Percentiles rank a stretch among this genome's conserved stretches.
These are phyloP conservation scores for Dendrocalamus latiflorus DNA, from an alignment of 202 grass and related monocot species.

Conservation along the genomic window DNA sequence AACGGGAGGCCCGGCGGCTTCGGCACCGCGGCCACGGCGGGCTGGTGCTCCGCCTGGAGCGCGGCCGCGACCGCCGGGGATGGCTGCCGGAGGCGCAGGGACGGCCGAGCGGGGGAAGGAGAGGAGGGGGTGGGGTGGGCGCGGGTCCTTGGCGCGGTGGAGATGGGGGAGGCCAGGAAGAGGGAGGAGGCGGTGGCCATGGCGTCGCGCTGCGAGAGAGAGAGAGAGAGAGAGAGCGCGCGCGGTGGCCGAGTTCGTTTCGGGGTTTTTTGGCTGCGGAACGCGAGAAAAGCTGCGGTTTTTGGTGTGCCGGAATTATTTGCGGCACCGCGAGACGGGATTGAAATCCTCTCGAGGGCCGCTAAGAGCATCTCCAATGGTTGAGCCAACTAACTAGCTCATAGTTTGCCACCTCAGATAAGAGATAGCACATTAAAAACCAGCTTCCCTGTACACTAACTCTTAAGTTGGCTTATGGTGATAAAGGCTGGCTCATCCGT, in stretches of 20 bases:
- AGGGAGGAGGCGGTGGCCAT: slow-evolving; percentile 77
- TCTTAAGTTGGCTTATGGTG: no score
- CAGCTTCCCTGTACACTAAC: no score
- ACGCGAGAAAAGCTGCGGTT: neutral
- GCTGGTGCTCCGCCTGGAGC: slow-evolving; percentile 64
- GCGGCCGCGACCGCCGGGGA: slow-evolving; percentile 27
- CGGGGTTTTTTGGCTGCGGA: neutral
- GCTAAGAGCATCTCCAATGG: no score
- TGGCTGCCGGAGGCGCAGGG: slow-evolving; percentile 27
- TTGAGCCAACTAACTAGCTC: no score
- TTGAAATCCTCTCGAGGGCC: no score
- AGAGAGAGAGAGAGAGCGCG: slow-evolving; percentile 17
- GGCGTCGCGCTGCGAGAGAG: slow-evolving; percentile 24
- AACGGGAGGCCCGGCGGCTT: slow-evolving; percentile 78
- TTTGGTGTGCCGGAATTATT: slow-evolving; percentile 6
- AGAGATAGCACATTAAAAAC: no score
- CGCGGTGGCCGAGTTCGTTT: neutral
- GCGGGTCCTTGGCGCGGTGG: slow-evolving; percentile 25
- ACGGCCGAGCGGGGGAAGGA: slow-evolving; percentile 6
- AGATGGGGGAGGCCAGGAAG: slow-evolving; percentile 48
- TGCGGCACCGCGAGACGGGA: neutral
- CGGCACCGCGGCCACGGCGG: slow-evolving; percentile 40
- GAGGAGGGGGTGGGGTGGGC: neutral
- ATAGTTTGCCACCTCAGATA: no score
- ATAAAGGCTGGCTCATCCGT: no score